Percentiles rank a stretch among this genome's conserved stretches.
These are phyloP conservation scores for Vickermania spadyakhi DNA, from an alignment of 208 protist genomes.

Conservation along the genomic window DNA sequence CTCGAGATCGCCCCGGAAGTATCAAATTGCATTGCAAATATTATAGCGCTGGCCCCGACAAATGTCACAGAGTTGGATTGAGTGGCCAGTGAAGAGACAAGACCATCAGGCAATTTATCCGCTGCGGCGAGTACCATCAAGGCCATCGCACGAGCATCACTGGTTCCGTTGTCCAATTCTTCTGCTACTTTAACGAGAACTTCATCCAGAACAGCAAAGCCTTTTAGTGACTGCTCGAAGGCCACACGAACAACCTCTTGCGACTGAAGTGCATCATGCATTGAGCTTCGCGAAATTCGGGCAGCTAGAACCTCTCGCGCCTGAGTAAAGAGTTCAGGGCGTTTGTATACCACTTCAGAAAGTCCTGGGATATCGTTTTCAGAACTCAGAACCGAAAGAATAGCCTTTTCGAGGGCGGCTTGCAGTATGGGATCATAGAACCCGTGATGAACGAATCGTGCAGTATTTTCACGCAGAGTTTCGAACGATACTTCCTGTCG, in stretches of 20 bases:
- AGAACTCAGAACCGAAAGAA: neutral
- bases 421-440: neutral
- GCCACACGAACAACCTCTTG: neutral
- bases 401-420: neutral
- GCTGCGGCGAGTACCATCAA: conserved; percentile 7
- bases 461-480: neutral
- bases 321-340: conserved; percentile 9
- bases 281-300: neutral
- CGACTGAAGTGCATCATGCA: neutral
- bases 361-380: conserved; percentile 6
- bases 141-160: conserved; percentile 14
- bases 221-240: conserved; percentile 5
- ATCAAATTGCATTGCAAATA: neutral
- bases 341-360: conserved; percentile 4
- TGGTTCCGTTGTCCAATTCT: conserved; percentile 4
- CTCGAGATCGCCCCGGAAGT: neutral
- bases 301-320: conserved; percentile 1
- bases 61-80: neutral
- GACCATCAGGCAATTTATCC: conserved; percentile 7
- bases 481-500: too few species aligned
- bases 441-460: neutral
- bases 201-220: neutral
- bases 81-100: conserved; percentile 1
- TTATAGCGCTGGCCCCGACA: neutral
- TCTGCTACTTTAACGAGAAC: neutral